Conservation (phyloP, 1,284 basidiomycete genomes). For the Papiliotrema nemorosa region DNA sequence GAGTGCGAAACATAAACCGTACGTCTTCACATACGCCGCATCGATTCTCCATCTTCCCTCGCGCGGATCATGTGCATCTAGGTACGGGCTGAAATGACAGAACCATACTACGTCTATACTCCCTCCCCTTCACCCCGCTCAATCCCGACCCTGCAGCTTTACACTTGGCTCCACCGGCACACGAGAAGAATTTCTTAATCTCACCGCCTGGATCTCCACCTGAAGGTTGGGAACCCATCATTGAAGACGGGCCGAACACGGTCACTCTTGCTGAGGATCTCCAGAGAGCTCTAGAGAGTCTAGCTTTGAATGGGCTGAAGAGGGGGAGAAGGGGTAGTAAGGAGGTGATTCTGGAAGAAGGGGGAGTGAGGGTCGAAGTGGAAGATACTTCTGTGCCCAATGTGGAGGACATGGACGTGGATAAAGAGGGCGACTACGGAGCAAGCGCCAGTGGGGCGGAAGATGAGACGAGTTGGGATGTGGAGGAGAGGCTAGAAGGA, state of each 20-base stretch:
- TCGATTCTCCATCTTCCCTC: no score
- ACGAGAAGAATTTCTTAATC: constrained; percentile 93
- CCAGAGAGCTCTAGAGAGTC: constrained; percentile 64
- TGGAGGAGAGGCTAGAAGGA: constrained; percentile 19
- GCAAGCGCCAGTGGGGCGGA: no score
- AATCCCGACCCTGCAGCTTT: constrained; percentile 40
- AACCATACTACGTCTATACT: constrained; percentile 65
- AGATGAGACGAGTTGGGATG: no score
- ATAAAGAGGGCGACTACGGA: neutral
- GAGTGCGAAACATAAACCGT: no score
- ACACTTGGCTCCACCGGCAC: constrained; percentile 68
- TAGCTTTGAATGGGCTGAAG: constrained; percentile 38
- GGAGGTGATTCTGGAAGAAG: constrained; percentile 41
- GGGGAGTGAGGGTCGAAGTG: constrained; percentile 41
- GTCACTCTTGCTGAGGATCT: constrained; percentile 86
- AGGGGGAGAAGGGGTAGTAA: constrained; percentile 18
- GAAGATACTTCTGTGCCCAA: constrained; percentile 32
- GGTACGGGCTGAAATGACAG: no score
- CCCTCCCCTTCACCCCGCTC: constrained; percentile 67
- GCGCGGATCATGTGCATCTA: no score
- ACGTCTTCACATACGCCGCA: no score
- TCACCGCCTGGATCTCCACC: constrained; percentile 98
- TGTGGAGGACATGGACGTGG: constrained; percentile 3
- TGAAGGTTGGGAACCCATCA: constrained; percentile 89
- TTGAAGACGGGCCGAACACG: constrained; percentile 87